phyloP scores from a whole-genome alignment of 768 basidiomycete genomes.

The Suillus subluteus region DNA sequence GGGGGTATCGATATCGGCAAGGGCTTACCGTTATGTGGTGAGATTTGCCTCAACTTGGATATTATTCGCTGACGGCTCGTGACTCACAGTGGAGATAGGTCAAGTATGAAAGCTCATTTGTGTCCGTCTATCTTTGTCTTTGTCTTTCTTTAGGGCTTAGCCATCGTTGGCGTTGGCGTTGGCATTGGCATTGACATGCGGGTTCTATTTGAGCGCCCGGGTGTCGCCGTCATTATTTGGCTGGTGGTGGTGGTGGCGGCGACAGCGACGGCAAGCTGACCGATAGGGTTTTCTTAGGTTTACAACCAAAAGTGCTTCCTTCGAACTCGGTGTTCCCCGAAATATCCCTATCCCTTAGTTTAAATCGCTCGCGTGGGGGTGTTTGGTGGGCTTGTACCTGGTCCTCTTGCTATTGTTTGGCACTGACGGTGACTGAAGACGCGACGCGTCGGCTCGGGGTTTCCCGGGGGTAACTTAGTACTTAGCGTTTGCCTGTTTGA shows the following conservation, averaged over 20 bases:
- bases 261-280: not conserved
- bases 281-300: not conserved
- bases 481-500: not conserved
- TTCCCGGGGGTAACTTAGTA: not conserved
- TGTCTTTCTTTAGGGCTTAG: not conserved
- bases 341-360: not conserved
- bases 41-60: not conserved
- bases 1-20: not conserved
- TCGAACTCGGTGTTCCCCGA: not conserved
- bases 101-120: not conserved
- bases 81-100: not conserved
- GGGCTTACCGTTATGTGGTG: not conserved
- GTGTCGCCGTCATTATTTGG: not conserved
- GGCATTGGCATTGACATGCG: not conserved
- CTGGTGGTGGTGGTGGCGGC: too few species aligned
- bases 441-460: not conserved
- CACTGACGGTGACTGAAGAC: not conserved
- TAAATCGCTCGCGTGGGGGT: not conserved
- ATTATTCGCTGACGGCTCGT: not conserved
- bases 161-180: not conserved
- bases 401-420: not conserved
- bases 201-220: not conserved
- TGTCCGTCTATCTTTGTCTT: not conserved
- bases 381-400: not conserved
- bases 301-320: not conserved